phyloP scores from a whole-genome alignment of 345 rosid genomes.

The Eutrema yunnanense region DNA sequence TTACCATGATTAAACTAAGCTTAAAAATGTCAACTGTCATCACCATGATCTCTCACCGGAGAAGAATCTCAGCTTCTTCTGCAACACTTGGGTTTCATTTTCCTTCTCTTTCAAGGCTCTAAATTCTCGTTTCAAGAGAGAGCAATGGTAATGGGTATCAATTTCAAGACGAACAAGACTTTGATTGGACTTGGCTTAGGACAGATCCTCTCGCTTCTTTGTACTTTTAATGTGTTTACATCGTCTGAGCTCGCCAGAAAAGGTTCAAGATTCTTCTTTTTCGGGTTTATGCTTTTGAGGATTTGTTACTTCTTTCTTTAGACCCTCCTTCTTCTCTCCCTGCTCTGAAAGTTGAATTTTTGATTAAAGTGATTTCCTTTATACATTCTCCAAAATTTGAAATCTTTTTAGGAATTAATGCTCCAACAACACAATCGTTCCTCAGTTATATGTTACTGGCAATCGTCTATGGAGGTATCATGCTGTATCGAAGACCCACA shows the following conservation, averaged over 20 bases:
- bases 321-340: too few species aligned
- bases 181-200: constrained; percentile 68
- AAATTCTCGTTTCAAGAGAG: neutral
- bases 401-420: constrained; percentile 40
- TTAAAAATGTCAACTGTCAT: neutral
- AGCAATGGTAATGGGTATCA: constrained; percentile 25
- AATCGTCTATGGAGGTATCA: constrained; percentile 46
- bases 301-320: neutral
- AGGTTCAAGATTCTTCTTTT: constrained; percentile 33
- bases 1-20: too few species aligned
- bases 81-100: neutral
- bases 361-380: neutral
- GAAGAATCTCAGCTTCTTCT: neutral
- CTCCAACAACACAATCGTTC: constrained; percentile 56
- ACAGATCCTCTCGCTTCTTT: constrained; percentile 63
- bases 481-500: constrained; percentile 39
- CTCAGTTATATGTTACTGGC: constrained; percentile 42
- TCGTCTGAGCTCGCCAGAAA: constrained; percentile 60
- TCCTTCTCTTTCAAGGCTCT: neutral
- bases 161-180: constrained; percentile 45
- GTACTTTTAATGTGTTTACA: constrained; percentile 44
- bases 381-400: neutral
- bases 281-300: neutral
- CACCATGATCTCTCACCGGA: neutral
- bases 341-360: neutral